Conservation (phyloP, 345 rosid genomes). For the Hibiscus trionum region DNA sequence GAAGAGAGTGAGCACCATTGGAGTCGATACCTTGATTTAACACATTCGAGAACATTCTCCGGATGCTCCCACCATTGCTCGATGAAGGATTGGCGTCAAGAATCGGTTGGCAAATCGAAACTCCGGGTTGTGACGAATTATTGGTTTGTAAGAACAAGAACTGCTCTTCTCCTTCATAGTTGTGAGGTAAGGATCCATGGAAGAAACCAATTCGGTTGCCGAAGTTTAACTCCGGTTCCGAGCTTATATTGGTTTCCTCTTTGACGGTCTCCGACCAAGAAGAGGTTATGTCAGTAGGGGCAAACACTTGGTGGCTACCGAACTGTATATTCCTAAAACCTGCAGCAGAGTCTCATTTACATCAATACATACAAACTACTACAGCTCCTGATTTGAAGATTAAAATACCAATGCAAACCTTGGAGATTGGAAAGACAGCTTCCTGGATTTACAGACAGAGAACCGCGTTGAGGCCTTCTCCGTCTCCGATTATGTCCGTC, state of each 20-base stretch:
- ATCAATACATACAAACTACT: background rate
- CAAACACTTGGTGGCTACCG: constrained; percentile 32
- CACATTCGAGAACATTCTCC: background rate
- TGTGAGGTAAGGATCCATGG: constrained; percentile 25
- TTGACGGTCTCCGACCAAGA: constrained; percentile 38
- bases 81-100: constrained; percentile 18
- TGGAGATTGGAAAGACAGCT: constrained; percentile 35
- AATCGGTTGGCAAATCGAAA: constrained; percentile 25
- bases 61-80: constrained; percentile 25
- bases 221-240: constrained; percentile 25
- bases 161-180: constrained; percentile 30
- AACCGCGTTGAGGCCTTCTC: constrained; percentile 52
- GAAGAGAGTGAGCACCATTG: constrained; percentile 79
- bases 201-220: constrained; percentile 21
- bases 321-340: constrained; percentile 41
- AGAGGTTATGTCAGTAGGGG: constrained; percentile 25
- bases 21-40: constrained; percentile 20
- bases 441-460: constrained; percentile 27
- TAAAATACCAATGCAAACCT: constrained; percentile 26
- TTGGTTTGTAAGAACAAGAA: constrained; percentile 37
- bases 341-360: constrained; percentile 17
- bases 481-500: constrained; percentile 73
- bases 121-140: constrained; percentile 19
- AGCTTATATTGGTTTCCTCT: constrained; percentile 26
- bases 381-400: background rate